phyloP scores from a whole-genome alignment of 805 yeast species.

The Lipomyces yamadae region DNA sequence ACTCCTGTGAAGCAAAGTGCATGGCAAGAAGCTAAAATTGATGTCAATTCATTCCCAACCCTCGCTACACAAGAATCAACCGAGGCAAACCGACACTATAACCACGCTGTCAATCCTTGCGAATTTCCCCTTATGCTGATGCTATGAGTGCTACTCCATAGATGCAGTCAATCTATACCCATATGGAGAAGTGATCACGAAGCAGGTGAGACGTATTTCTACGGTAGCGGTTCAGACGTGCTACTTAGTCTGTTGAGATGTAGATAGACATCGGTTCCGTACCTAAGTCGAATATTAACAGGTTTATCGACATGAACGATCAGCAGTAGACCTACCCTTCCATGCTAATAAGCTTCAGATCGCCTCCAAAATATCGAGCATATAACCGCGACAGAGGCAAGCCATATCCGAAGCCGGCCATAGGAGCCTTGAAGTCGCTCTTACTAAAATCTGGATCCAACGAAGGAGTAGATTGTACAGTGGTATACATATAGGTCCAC shows the following conservation, averaged over 20 bases:
- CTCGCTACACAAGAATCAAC: not conserved
- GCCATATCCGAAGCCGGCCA: slow-evolving; percentile 95
- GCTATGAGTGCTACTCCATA: not conserved
- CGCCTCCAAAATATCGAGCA: slow-evolving; percentile 83
- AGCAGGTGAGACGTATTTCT: slow-evolving; percentile 6
- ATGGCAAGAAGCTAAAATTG: too few relatives aligned
- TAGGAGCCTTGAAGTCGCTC: slow-evolving; percentile 79
- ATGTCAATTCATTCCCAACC: not conserved
- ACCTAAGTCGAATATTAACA: slow-evolving; percentile 8
- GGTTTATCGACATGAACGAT: not conserved
- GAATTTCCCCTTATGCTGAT: not conserved
- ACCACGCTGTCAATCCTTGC: not conserved
- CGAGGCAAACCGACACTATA: too few relatives aligned
- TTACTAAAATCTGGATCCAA: slow-evolving; percentile 63
- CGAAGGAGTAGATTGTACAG: slow-evolving; percentile 74
- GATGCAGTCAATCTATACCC: not conserved
- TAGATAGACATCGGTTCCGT: slow-evolving; percentile 89
- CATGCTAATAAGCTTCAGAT: slow-evolving; percentile 83
- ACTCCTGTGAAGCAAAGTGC: too few relatives aligned
- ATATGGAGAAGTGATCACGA: not conserved
- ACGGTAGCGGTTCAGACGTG: slow-evolving; percentile 65
- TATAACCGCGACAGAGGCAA: slow-evolving; percentile 83
- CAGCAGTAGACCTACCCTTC: slow-evolving; percentile 59
- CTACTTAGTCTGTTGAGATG: slow-evolving; percentile 81
- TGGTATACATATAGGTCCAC: slow-evolving; percentile 91